These are phyloP conservation scores for Zymoseptoria brevis DNA, from an alignment of 2,329 filamentous ascomycete species.

Conservation along the genomic window DNA sequence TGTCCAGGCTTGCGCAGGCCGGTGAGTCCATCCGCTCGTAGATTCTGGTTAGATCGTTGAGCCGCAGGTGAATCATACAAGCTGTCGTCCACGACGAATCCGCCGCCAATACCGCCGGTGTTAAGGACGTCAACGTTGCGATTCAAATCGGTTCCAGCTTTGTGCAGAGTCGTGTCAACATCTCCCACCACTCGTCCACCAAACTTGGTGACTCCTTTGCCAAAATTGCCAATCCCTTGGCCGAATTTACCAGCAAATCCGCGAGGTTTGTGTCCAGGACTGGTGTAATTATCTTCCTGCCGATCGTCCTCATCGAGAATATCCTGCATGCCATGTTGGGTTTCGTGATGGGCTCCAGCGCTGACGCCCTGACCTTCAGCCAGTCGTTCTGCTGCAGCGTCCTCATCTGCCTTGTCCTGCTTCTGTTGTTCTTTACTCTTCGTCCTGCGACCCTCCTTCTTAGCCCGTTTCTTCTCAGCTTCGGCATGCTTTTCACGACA, in stretches of 20 bases:
- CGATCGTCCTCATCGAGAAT: conserved; percentile 22
- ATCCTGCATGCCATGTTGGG: conserved; percentile 24
- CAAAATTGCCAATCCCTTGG: conserved; percentile 17
- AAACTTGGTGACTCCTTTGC: conserved; percentile 30
- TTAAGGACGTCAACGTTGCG: conserved; percentile 12
- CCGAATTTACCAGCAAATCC: conserved; percentile 15
- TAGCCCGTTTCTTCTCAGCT: conserved; percentile 46
- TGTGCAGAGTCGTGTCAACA: conserved; percentile 27
- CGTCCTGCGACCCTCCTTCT: conserved; percentile 38
- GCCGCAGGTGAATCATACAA: conserved; percentile 9
- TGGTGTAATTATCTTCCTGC: conserved; percentile 11
- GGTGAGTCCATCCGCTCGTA: not conserved
- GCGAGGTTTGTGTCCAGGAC: conserved; percentile 12
- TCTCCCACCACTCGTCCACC: conserved; percentile 34
- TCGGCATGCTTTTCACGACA: conserved; percentile 73
- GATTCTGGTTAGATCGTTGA: not conserved
- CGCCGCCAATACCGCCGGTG: conserved; percentile 10
- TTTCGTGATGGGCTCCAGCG: conserved; percentile 25
- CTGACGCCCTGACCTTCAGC: conserved; percentile 26
- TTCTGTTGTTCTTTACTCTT: conserved; percentile 49
- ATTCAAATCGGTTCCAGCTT: conserved; percentile 16
- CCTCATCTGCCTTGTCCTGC: conserved; percentile 18
- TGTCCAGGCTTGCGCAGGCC: not conserved
- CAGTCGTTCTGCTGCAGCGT: conserved; percentile 25
- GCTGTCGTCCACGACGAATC: conserved; percentile 19